Evolutionary conservation across 73 alveolate species (phyloP).

Genomic region (Paramecium caudatum): DNA sequence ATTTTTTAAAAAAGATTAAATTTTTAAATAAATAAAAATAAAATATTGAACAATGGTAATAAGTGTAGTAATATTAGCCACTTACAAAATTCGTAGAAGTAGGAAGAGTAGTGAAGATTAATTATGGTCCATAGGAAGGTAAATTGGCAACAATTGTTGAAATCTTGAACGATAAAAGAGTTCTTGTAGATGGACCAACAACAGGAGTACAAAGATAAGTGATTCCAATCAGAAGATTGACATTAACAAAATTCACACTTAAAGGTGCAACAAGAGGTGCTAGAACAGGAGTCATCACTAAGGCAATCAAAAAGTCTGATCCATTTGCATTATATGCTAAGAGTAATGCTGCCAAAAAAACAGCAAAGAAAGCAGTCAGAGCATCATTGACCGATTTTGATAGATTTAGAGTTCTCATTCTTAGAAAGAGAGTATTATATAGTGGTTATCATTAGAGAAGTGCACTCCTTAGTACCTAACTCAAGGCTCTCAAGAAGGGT

Average conservation of each 20-base stretch:
- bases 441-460: conserved; percentile 17
- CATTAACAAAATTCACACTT: conserved; percentile 84
- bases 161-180: conserved; percentile 90
- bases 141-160: conserved; percentile 93
- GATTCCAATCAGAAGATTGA: conserved; percentile 89
- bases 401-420: conserved; percentile 87
- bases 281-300: conserved; percentile 79
- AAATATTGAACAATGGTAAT: not conserved
- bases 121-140: conserved; percentile 90
- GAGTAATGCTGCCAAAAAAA: conserved; percentile 83
- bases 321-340: conserved; percentile 79
- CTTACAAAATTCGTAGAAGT: conserved; percentile 88
- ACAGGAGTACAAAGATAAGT: conserved; percentile 91
- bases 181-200: conserved; percentile 92
- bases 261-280: conserved; percentile 62
- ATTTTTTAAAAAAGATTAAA: not conserved
- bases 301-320: conserved; percentile 75
- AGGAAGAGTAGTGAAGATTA: conserved; percentile 91
- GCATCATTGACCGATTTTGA: conserved; percentile 87
- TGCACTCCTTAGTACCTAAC: conserved; percentile 44
- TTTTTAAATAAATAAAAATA: too few relatives aligned
- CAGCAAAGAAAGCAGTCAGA: conserved; percentile 84
- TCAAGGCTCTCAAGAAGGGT: conserved; percentile 38
- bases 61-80: too few relatives aligned
- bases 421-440: conserved; percentile 78